Base-by-base conservation (phyloP, 352 stramenopile genomes). In the Aphanomyces astaci region DNA sequence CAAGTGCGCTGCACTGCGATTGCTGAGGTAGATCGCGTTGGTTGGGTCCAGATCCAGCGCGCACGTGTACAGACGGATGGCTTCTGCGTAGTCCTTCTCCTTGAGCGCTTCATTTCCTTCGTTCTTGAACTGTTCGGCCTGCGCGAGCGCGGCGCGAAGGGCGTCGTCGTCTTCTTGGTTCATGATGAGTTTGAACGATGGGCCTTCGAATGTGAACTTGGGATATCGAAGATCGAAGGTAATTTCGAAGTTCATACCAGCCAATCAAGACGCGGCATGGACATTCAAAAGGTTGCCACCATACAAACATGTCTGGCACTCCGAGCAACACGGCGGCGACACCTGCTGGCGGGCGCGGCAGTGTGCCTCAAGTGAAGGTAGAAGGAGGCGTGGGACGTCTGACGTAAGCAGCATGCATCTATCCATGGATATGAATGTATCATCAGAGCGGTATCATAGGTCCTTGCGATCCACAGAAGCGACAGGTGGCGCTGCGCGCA, bases 21-120 rank as follows among this genome's bases (percentile, higher is more conserved):
- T 95, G 78, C 84, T 93, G 32, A 75, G 89, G 71, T 91, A 94
- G 49, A 95, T 84, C 64, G 80, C 80, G 72, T 94, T 92, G 57
- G 90, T 85, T 53, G 87, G 87, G 62, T 95, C 79, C 53, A 95
- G 71, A 17, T 90, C 82, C 40, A 95, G 86, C 15, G 87, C 86
- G 19, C 80, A 78, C 57, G 84, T 84, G 73, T 96, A 96, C 75
- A 92, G 88, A 33, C 91, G 78, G 45, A 91, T 87, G 2, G 88
- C 88, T 4, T 88, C 78, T 1, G 52, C 56, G 53, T 76, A 83
- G 52, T 93, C 68, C 64, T 85, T 83, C 9, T 75, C 78, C 9
- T 80, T 78, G 39, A 96, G 74, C 31, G 88, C 70, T 32, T 56
- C 70, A 66, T 96, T 96, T 75, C 88, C 88, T n/a, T 92, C 72